Percentiles rank a stretch among this genome's conserved stretches.
Conservation (phyloP, 2,329 filamentous ascomycete genomes). For the Bipolaris gigantea region DNA sequence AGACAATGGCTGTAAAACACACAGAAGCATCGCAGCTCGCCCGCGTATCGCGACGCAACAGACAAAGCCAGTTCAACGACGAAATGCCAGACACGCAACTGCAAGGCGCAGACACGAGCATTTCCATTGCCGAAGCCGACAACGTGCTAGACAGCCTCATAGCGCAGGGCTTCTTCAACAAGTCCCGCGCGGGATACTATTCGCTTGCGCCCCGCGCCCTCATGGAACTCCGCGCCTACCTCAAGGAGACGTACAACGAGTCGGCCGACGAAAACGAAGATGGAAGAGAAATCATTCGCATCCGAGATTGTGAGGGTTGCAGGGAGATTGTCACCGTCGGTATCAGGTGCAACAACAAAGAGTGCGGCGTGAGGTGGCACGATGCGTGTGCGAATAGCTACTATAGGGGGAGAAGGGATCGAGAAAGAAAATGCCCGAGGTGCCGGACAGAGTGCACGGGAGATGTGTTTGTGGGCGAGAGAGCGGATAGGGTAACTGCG, state of each 20-base stretch:
- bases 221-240: slow-evolving; percentile 82
- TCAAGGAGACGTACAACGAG: slow-evolving; percentile 90
- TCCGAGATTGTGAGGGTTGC: slow-evolving; percentile 88
- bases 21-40: slow-evolving; percentile 76
- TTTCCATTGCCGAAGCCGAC: slow-evolving; percentile 80
- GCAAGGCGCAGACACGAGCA: slow-evolving; percentile 46
- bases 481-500: slow-evolving; percentile 23
- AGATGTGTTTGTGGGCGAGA: slow-evolving; percentile 57
- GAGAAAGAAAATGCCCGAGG: slow-evolving; percentile 33
- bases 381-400: slow-evolving; percentile 39
- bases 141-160: slow-evolving; percentile 69
- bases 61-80: slow-evolving; percentile 34
- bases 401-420: slow-evolving; percentile 24
- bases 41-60: slow-evolving; percentile 44
- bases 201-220: slow-evolving; percentile 74
- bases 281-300: slow-evolving; percentile 56
- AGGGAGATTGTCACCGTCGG: slow-evolving; percentile 81
- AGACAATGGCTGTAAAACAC: slow-evolving; percentile 78
- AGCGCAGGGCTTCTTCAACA: slow-evolving; percentile 81
- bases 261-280: slow-evolving; percentile 57
- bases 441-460: slow-evolving; percentile 38
- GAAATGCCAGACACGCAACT: slow-evolving; percentile 47
- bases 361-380: slow-evolving; percentile 39
- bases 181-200: slow-evolving; percentile 72
- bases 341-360: slow-evolving; percentile 31